Conservation (phyloP, 1,284 basidiomycete genomes). For the Porogramme epimiltina region DNA sequence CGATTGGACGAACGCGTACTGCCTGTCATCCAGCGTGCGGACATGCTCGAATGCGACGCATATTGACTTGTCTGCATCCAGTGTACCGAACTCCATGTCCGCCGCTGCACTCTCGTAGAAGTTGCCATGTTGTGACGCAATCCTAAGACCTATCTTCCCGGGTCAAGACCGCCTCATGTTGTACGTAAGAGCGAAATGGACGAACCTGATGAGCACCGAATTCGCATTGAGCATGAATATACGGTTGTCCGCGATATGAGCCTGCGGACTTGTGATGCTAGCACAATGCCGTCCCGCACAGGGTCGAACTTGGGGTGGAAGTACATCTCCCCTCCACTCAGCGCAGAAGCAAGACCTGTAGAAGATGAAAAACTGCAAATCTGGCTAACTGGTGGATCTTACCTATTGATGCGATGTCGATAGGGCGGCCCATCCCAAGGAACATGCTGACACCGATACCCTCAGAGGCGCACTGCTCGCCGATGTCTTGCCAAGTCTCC, state of each 20-base stretch:
- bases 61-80: conserved; percentile 85
- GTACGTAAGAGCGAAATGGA: conserved; percentile 12
- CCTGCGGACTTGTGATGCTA: conserved; percentile 77
- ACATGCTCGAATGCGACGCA: conserved; percentile 68
- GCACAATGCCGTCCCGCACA: conserved; percentile 63
- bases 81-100: conserved; percentile 80
- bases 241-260: conserved; percentile 75
- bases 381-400: conserved; percentile 17
- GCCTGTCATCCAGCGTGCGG: conserved; percentile 72
- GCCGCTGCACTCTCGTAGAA: conserved; percentile 78
- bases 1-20: conserved; percentile 86
- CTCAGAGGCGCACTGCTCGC: conserved; percentile 86
- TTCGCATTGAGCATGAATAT: conserved; percentile 81
- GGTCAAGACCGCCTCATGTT: background rate
- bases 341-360: conserved; percentile 64
- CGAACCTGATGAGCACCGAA: conserved; percentile 87
- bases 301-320: conserved; percentile 91
- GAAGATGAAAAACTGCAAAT: background rate
- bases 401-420: conserved; percentile 91
- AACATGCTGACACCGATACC: conserved; percentile 93
- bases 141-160: conserved; percentile 60
- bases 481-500: conserved; percentile 79
- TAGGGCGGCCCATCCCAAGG: conserved; percentile 80
- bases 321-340: conserved; percentile 93
- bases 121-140: conserved; percentile 78